phyloP scores from a whole-genome alignment of 2,329 filamentous ascomycete species.

The Kalmusia sp. region DNA sequence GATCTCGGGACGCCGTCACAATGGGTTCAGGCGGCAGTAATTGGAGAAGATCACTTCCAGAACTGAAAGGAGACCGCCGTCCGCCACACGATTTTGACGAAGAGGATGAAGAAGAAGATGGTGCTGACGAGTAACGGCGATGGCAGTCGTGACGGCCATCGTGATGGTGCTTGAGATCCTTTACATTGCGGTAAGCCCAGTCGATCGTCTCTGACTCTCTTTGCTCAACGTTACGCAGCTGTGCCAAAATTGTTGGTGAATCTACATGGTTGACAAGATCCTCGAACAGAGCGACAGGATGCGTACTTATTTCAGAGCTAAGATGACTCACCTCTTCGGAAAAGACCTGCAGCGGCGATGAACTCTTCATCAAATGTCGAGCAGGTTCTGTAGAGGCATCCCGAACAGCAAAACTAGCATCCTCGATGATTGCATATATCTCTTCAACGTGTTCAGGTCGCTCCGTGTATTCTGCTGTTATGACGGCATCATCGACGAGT shows the following conservation, averaged over 20 bases:
- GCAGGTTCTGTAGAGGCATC: constrained; percentile 33
- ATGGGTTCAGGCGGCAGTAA: constrained; percentile 29
- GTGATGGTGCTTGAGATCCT: neutral
- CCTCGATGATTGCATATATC: constrained; percentile 49
- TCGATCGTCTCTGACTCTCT: constrained; percentile 29
- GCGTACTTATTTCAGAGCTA: constrained; percentile 3
- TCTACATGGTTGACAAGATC: neutral
- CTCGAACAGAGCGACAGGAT: neutral
- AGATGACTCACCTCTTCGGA: constrained; percentile 19
- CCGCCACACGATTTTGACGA: constrained; percentile 10
- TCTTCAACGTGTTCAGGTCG: constrained; percentile 43
- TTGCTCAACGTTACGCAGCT: constrained; percentile 15
- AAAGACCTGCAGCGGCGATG: constrained; percentile 26
- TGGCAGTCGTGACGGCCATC: too few relatives aligned
- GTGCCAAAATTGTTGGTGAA: neutral
- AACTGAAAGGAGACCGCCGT: constrained; percentile 21
- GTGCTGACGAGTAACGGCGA: neutral
- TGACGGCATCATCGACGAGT: constrained; percentile 52
- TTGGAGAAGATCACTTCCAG: constrained; percentile 22
- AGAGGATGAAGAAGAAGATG: constrained; percentile 17
- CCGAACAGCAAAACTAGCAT: constrained; percentile 45
- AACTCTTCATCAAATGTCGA: constrained; percentile 26
- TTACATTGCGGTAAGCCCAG: constrained; percentile 33
- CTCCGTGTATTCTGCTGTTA: constrained; percentile 43
- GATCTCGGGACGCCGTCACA: constrained; percentile 31